Evolutionary conservation across 2,329 filamentous ascomycete genomes (phyloP), one percentile per base, ranked within the genome.

Genomic region (Fusarium transvaalense): DNA sequence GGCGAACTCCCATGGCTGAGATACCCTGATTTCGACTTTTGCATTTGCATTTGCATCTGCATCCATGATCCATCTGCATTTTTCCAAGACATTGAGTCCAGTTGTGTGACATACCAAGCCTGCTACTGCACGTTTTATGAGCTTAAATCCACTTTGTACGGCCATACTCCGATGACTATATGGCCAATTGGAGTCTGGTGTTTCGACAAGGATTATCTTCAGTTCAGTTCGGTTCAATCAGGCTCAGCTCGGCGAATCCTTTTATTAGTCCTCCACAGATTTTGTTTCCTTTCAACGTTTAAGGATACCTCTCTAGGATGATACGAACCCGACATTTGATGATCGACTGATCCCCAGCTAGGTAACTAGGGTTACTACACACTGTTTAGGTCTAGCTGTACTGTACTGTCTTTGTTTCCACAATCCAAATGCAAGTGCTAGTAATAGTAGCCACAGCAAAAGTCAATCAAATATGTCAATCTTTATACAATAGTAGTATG

Each of bases 81-180:
- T 63, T 23, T 21, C 46, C 15, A 27, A 25, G 34, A 38, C 23
- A 27, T 51, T 23, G 17, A 17, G 17, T 27, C 23, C 14, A 51
- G 47, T 51, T 35, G 35, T 38, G 47, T 27, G 47, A 51, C n/a
- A 38, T 27, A 50, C 34, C 17, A 50, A 50, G 9, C 17, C 21
- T n/a, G 25, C 51, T 63, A 48, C 58, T 63, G 50, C 60, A 63
- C 42, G 60, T 47, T 63, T 64, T 57, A 31, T 57, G 50, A 63
- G 50, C 58, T 63, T 57, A 63, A 63, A 57, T 63, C 60, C 60
- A 64, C 60, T 64, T 34, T 57, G 37, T 27, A 47, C 41, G n/a
- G 37, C 10, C 37, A 23, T 15, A 13, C 37, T 41, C 50, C 35
- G 50, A 19, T 23, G 29, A 3, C 2, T 15, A 8, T 19, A n/a